Conservation (phyloP, 768 basidiomycete genomes). For the Tulasnella sp. region DNA sequence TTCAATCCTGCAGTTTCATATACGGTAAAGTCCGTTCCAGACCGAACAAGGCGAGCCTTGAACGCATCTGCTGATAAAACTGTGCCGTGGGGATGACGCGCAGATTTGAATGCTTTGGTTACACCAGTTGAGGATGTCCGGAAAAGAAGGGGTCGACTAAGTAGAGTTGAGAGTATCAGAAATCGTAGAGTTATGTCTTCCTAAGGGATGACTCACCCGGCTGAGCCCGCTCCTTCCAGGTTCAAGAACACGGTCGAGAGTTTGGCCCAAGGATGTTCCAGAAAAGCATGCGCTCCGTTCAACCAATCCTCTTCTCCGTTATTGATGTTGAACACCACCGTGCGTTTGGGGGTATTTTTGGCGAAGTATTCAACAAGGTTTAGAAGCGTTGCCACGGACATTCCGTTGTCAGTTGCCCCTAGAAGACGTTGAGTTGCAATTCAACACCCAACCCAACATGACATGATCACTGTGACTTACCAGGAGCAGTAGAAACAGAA, state of each 20-base stretch:
- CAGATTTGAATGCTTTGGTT: conserved; percentile 41
- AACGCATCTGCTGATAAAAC: conserved; percentile 59
- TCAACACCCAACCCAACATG: conserved; percentile 19
- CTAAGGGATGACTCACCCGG: conserved; percentile 40
- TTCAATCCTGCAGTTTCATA: conserved; percentile 45
- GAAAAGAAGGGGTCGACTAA: conserved; percentile 63
- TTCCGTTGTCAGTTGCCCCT: conserved; percentile 68
- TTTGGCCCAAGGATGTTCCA: conserved; percentile 63
- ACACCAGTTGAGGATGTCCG: conserved; percentile 47
- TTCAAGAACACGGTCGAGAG: conserved; percentile 59
- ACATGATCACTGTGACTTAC: conserved; percentile 28
- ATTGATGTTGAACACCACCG: conserved; percentile 72
- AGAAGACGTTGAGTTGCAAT: conserved; percentile 17
- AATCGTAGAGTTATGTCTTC: not conserved
- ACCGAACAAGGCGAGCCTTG: conserved; percentile 47
- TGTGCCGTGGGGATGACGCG: conserved; percentile 60
- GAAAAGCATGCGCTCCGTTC: conserved; percentile 58
- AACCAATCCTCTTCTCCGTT: conserved; percentile 74
- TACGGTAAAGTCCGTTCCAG: conserved; percentile 60
- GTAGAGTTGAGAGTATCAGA: not conserved
- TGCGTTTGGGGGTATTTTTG: conserved; percentile 38
- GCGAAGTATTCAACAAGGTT: conserved; percentile 45
- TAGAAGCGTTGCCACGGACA: conserved; percentile 52
- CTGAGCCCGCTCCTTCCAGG: conserved; percentile 67
- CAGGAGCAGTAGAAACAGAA: conserved; percentile 13